Percentiles rank a stretch among this genome's conserved stretches.
Conservation (phyloP, 2,329 filamentous ascomycete species). For the Colletotrichum caudatum region DNA sequence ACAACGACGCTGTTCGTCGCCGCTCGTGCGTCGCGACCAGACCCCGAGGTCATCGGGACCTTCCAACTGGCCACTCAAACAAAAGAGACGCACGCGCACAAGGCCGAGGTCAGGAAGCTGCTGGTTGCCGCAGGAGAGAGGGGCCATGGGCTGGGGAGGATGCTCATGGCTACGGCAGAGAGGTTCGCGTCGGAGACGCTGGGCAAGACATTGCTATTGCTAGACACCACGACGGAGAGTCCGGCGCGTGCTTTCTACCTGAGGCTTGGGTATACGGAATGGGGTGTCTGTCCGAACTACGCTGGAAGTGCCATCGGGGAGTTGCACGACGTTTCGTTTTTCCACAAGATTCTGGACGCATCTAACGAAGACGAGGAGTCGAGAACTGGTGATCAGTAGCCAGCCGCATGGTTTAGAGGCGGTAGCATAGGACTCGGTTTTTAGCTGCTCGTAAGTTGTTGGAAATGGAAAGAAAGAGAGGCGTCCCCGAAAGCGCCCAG, state of each 20-base stretch:
- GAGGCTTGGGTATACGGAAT: neutral
- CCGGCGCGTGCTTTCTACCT: neutral
- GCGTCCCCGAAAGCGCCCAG: slow-evolving; percentile 1
- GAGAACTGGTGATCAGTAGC: too few relatives aligned
- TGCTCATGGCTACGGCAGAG: neutral
- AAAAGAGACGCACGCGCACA: neutral
- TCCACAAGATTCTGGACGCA: neutral
- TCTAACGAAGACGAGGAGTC: too few relatives aligned
- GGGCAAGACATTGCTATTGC: neutral
- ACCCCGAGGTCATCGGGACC: neutral
- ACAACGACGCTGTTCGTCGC: neutral
- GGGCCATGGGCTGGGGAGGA: neutral
- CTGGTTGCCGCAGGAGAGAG: neutral
- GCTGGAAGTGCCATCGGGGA: neutral
- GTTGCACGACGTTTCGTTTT: neutral
- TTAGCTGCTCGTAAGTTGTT: too few relatives aligned
- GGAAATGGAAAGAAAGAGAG: neutral
- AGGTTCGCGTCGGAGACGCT: neutral
- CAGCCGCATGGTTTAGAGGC: too few relatives aligned
- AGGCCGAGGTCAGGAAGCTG: neutral
- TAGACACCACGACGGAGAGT: neutral
- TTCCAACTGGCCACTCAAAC: neutral
- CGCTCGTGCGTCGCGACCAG: neutral
- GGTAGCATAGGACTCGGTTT: neutral
- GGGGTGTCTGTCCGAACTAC: neutral